Evolutionary conservation across 2,329 filamentous ascomycete genomes (phyloP).

Genomic region (Raffaelea deltoideospora): DNA sequence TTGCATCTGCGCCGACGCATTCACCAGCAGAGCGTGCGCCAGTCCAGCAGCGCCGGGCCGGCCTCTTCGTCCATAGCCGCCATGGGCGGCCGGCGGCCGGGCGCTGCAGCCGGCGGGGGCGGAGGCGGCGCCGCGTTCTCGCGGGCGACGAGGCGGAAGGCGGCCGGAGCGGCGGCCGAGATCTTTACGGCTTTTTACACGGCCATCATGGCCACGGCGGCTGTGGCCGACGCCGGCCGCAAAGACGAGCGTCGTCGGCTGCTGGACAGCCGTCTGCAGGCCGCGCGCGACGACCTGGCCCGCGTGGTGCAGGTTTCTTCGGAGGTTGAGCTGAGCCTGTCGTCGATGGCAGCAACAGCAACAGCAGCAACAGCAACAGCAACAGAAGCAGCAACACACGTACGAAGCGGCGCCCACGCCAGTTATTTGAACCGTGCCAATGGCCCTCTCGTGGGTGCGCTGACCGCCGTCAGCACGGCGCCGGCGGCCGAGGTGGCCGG

Average conservation of each 20-base stretch:
- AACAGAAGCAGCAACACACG: not conserved
- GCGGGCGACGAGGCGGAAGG: constrained; percentile 30
- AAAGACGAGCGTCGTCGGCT: constrained; percentile 44
- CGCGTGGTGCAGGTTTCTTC: constrained; percentile 4
- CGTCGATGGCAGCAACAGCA: not conserved
- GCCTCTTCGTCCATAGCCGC: too few species aligned
- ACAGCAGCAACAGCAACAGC: not conserved
- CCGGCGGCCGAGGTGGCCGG: constrained; percentile 1
- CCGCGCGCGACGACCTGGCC: constrained; percentile 22
- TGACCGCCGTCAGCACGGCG: too few species aligned
- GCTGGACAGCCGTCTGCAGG: constrained; percentile 45
- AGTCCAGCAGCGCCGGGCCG: too few species aligned
- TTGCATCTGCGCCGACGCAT: too few species aligned
- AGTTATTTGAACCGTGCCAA: too few species aligned
- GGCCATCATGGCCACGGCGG: constrained; percentile 49
- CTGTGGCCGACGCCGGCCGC: constrained; percentile 42
- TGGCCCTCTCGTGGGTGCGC: too few species aligned
- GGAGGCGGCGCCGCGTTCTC: not conserved
- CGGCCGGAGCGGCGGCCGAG: constrained; percentile 33
- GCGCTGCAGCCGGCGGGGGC: constrained; percentile 43
- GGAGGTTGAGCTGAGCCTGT: not conserved
- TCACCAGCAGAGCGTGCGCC: too few species aligned
- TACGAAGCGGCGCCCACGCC: too few species aligned
- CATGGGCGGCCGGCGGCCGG: constrained; percentile 11
- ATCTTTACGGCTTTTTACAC: constrained; percentile 54